Evolutionary conservation across 2,329 filamentous ascomycete species (phyloP).

Genomic region (Stagonosporopsis tanaceti): DNA sequence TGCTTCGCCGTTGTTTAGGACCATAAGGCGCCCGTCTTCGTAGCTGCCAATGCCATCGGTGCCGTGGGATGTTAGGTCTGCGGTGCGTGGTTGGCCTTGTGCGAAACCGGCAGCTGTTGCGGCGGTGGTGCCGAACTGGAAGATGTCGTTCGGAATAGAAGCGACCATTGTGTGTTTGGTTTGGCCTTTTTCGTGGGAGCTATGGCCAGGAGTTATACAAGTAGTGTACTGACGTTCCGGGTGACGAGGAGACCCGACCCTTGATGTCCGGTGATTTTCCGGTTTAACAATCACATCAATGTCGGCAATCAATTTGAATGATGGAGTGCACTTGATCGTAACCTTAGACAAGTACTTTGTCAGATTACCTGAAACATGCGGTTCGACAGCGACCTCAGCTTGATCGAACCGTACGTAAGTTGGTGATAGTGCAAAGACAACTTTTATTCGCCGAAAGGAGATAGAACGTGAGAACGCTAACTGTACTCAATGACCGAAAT

Average conservation of each 20-base stretch:
- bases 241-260: conserved; percentile 16
- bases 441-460: neutral
- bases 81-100: conserved; percentile 43
- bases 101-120: conserved; percentile 50
- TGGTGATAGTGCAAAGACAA: neutral
- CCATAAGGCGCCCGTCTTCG: conserved; percentile 51
- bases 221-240: conserved; percentile 10
- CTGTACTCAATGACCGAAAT: neutral
- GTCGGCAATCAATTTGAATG: neutral
- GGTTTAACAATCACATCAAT: neutral
- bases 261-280: conserved; percentile 7
- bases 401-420: neutral
- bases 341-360: neutral
- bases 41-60: conserved; percentile 55
- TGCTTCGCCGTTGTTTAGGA: conserved; percentile 46
- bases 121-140: conserved; percentile 52
- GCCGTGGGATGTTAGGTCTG: conserved; percentile 53
- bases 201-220: neutral
- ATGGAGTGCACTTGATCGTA: neutral
- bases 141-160: conserved; percentile 56
- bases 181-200: neutral
- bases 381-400: neutral
- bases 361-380: neutral
- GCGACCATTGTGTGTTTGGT: conserved; percentile 40
- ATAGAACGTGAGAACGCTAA: neutral